Base-by-base conservation (phyloP, 1,284 basidiomycete species). In the Porodaedalea pini region DNA sequence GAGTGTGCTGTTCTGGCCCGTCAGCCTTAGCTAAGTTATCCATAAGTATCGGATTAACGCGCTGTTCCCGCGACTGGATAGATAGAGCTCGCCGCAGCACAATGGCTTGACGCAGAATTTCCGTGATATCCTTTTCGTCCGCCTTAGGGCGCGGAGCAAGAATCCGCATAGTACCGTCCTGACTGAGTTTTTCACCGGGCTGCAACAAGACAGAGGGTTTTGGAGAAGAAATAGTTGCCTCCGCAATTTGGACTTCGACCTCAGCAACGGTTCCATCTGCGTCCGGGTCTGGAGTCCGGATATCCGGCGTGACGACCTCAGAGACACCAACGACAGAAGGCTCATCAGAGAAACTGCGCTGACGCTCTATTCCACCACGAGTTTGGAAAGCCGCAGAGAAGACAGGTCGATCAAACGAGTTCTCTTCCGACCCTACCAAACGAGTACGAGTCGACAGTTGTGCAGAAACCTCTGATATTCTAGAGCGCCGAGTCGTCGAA, bases 101-200 rank as follows among this genome's bases (percentile, higher is more conserved):
- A 29, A 87, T 77, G 11, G 83, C 79, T 36, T 83, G 70, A 25
- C 81, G 80, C 37, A 90, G 73, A 7, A 81, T 83, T 44, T 88
- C 85, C 43, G 70, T 69, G 1, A 82, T 73, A 8, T 78, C 75
- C 53, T 71, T 77, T 32, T 75, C 73, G 39, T 78, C 71, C 6
- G 70, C 52, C 17, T 47, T 44, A 15, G 58, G 54, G 3, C 49
- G 58, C 2, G 49, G 48, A 15, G 50, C 48, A 7, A 41, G 47
- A 51, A 51, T 34, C 19, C 52, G 49, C 29, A 54, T 34, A 11
- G 51, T 49, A 1, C 41, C 54, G 25, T 59, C 53, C 17, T 40
- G 34, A 40, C 19, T 49, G 5, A 25, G 29, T 15, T 23, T 32
- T 21, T 59, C 52, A 15, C 47, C 34, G 4, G 29, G 37, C 13